Evolutionary conservation across 768 basidiomycete species (phyloP).

Genomic region (Russula sp.): DNA sequence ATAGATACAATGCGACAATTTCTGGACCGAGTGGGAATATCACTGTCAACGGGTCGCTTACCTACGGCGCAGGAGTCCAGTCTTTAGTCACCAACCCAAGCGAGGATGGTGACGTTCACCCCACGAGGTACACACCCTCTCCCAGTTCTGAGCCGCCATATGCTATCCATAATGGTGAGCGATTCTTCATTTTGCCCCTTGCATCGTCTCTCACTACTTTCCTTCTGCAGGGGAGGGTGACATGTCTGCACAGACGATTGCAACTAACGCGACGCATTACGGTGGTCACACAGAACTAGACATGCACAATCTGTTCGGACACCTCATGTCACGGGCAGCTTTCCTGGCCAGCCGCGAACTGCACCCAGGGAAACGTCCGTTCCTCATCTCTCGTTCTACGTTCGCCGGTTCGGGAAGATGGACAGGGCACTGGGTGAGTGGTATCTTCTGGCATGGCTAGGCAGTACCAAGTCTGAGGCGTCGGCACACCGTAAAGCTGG

Average conservation of each 20-base stretch:
- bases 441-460: neutral
- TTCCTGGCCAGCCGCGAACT: conserved; percentile 49
- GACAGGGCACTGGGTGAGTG: conserved; percentile 63
- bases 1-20: conserved; percentile 52
- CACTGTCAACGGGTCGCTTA: conserved; percentile 58
- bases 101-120: conserved; percentile 18
- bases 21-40: conserved; percentile 71
- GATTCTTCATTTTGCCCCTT: neutral
- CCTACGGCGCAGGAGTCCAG: conserved; percentile 34
- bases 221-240: conserved; percentile 38
- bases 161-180: conserved; percentile 61
- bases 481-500: conserved; percentile 37
- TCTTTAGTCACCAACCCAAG: conserved; percentile 1
- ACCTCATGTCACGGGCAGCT: conserved; percentile 64
- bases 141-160: conserved; percentile 56
- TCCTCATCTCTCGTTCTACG: conserved; percentile 62
- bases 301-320: conserved; percentile 62
- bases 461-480: neutral
- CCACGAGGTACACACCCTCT: conserved; percentile 40
- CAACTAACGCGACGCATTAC: conserved; percentile 65
- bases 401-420: conserved; percentile 62
- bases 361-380: conserved; percentile 55
- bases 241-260: conserved; percentile 49
- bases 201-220: neutral
- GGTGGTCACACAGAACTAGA: conserved; percentile 58